Evolutionary conservation across 2,329 filamentous ascomycete species (phyloP).

Genomic region (Fusarium dimerum): DNA sequence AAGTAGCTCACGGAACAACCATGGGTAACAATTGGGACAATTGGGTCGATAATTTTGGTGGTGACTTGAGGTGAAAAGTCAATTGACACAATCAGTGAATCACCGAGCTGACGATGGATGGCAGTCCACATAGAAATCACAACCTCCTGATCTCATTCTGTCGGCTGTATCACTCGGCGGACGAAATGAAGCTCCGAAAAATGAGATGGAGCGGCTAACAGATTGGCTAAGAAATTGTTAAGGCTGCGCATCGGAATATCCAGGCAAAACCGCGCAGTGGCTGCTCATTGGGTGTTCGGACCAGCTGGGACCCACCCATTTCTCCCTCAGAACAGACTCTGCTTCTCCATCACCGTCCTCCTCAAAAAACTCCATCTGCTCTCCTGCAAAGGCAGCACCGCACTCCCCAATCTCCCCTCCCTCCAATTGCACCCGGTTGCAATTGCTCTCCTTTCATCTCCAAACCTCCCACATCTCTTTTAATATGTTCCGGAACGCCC

Average conservation of each 20-base stretch:
- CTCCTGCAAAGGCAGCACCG: constrained; percentile 50
- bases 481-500: constrained; percentile 96
- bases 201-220: constrained; percentile 19
- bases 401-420: constrained; percentile 60
- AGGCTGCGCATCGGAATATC: constrained; percentile 39
- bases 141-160: background rate
- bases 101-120: constrained; percentile 2
- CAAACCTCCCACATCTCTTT: constrained; percentile 53
- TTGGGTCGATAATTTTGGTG: too few species aligned
- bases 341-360: constrained; percentile 41
- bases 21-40: too few species aligned
- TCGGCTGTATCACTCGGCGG: constrained; percentile 21
- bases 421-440: constrained; percentile 62
- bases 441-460: constrained; percentile 61
- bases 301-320: constrained; percentile 38
- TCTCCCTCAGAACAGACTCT: constrained; percentile 44
- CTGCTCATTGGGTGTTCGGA: constrained; percentile 36
- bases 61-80: background rate
- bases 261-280: constrained; percentile 41
- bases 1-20: too few species aligned
- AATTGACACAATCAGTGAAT: constrained; percentile 11
- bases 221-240: constrained; percentile 38
- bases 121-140: too few species aligned
- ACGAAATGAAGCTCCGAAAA: constrained; percentile 26
- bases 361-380: constrained; percentile 48